Evolutionary conservation across 768 basidiomycete species (phyloP).

Genomic region (Phylloporus sp.): DNA sequence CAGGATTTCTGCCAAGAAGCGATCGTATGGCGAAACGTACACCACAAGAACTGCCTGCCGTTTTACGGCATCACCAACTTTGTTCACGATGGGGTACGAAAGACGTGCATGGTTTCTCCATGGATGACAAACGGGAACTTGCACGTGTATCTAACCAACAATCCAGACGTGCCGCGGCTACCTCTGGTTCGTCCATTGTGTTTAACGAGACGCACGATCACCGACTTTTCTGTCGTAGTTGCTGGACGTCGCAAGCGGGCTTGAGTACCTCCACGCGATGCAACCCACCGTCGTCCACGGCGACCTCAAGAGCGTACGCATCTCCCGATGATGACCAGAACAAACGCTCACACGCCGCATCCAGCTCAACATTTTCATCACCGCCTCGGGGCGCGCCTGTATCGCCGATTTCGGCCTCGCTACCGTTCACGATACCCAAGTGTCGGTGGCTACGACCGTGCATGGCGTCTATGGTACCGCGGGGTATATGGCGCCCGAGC

Average conservation of each 20-base stretch:
- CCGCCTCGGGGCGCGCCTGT: constrained; percentile 24
- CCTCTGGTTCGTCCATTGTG: constrained; percentile 27
- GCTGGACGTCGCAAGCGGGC: constrained; percentile 33
- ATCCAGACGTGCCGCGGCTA: constrained; percentile 26
- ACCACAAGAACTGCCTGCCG: constrained; percentile 26
- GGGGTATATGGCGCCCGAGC: constrained; percentile 29
- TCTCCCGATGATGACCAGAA: not conserved
- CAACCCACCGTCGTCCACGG: constrained; percentile 40
- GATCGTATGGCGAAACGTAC: constrained; percentile 29
- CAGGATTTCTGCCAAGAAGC: constrained; percentile 30
- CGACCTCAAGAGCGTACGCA: constrained; percentile 39
- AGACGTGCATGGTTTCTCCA: constrained; percentile 20
- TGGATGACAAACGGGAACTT: constrained; percentile 31
- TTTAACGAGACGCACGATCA: not conserved
- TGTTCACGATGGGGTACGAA: constrained; percentile 6
- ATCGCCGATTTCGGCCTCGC: constrained; percentile 32
- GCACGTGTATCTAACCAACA: constrained; percentile 23
- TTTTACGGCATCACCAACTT: constrained; percentile 26
- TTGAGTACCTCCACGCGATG: constrained; percentile 36
- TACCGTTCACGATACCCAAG: constrained; percentile 14
- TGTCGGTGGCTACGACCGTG: constrained; percentile 12
- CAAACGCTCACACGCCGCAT: not conserved
- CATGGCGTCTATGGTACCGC: constrained; percentile 18
- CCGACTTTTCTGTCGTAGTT: constrained; percentile 29
- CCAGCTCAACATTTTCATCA: constrained; percentile 29